Percentiles rank a stretch among this genome's conserved stretches.
Conservation (phyloP, 2,329 filamentous ascomycete species). For the Emergomyces orientalis region DNA sequence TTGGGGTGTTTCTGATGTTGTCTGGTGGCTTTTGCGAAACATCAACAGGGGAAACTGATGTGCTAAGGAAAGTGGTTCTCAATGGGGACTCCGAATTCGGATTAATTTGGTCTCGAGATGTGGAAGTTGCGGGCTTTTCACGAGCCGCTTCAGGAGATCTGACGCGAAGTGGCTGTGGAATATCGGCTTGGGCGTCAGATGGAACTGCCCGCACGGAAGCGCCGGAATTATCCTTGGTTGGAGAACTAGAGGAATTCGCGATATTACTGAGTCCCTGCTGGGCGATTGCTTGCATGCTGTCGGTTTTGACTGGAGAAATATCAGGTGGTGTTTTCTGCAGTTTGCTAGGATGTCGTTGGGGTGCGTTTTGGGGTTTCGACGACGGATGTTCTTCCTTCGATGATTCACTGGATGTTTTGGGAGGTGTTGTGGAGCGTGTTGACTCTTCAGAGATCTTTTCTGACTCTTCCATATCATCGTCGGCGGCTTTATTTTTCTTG, state of each 20-base stretch:
- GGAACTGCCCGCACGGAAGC: constrained; percentile 30
- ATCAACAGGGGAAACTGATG: constrained; percentile 8
- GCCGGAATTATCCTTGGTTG: constrained; percentile 19
- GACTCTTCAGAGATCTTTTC: constrained; percentile 56
- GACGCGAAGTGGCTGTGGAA: constrained; percentile 17
- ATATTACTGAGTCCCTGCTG: constrained; percentile 22
- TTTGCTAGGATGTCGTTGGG: constrained; percentile 55
- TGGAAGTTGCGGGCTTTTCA: not conserved
- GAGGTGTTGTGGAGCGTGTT: constrained; percentile 36
- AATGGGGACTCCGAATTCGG: constrained; percentile 8
- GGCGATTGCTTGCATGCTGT: constrained; percentile 34
- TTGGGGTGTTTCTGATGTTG: constrained; percentile 9
- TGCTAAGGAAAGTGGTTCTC: constrained; percentile 9
- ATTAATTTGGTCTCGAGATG: not conserved
- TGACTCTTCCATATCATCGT: constrained; percentile 38
- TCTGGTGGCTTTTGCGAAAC: constrained; percentile 18
- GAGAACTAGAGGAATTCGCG: constrained; percentile 18
- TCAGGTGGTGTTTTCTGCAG: constrained; percentile 57
- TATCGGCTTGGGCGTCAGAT: constrained; percentile 25
- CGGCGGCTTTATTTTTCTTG: constrained; percentile 45
- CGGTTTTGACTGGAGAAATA: constrained; percentile 32
- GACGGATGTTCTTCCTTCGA: constrained; percentile 29
- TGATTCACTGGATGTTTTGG: constrained; percentile 39
- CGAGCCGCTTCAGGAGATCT: constrained; percentile 15
- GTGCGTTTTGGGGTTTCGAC: constrained; percentile 24